Evolutionary conservation across 2,329 filamentous ascomycete genomes (phyloP), one percentile per base, ranked within the genome.

Genomic region (Exophiala calicioides): DNA sequence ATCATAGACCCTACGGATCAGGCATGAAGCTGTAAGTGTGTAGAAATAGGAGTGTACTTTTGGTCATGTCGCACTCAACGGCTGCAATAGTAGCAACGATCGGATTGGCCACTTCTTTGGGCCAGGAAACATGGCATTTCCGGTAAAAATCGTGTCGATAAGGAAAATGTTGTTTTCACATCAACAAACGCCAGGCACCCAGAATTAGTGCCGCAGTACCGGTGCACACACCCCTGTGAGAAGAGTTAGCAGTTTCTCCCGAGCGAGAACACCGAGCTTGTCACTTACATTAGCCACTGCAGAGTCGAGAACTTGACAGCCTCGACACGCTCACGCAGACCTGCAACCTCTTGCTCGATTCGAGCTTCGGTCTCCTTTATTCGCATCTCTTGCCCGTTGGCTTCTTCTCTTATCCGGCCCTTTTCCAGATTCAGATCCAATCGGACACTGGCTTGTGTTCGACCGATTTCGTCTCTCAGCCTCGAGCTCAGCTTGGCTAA

Each of bases 331-430:
- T 97, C 93, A 58, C 89, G 77, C 64, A 98, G 68, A 23, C 86
- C 86, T 30, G 91, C 91, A 43, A 93, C 90, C 75, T 97, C 93
- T 72, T 97, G 91, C 75, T 98, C 93, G 62, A 98, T 97, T 70
- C 94, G 85, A 47, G 90, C 95, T 74, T 98, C 93, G 9, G 93
- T 97, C 78, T 98, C 93, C 75, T 95, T 96, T 62, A 98, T 89
- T 75, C 95, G 94, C 70, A 98, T 82, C 69, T 98, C 93, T 72
- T 97, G 93, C 47, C 87, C 86, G 58, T 95, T 94, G 13, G 90
- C 90, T 75, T 98, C 93, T 71, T 98, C 93, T 53, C 93, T 78
- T 58, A 97, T 98, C 53, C 93, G 80, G 10, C 93, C 93, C 73
- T 98, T 98, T 65, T 98, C 93, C 34, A 98, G 73, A 68, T 97